Evolutionary conservation across 2,329 filamentous ascomycete genomes (phyloP).

Genomic region (Colletotrichum filicis): DNA sequence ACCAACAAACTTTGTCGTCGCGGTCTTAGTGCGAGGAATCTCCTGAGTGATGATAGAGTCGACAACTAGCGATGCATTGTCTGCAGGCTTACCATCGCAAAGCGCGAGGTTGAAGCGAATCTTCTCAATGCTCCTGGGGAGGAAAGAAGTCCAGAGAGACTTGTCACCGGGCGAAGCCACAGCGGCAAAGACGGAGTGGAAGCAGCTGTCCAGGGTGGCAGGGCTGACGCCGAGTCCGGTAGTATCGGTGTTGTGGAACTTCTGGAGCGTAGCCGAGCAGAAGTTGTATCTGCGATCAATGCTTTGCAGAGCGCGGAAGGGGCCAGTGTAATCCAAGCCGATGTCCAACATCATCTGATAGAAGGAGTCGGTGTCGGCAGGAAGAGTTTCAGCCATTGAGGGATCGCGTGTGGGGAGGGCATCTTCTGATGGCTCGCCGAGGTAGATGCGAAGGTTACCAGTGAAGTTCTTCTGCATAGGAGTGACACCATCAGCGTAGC

Average conservation of each 20-base stretch:
- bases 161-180: conserved; percentile 46
- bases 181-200: conserved; percentile 48
- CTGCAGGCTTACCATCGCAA: conserved; percentile 12
- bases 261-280: conserved; percentile 33
- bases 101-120: conserved; percentile 34
- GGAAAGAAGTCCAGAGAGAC: conserved; percentile 44
- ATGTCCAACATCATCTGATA: conserved; percentile 36
- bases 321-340: conserved; percentile 37
- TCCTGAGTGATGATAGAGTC: conserved; percentile 46
- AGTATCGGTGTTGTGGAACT: conserved; percentile 40
- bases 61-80: conserved; percentile 39
- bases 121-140: conserved; percentile 43
- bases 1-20: conserved; percentile 45
- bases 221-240: conserved; percentile 45
- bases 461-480: conserved; percentile 36
- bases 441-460: conserved; percentile 36
- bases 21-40: conserved; percentile 37
- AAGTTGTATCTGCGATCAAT: conserved; percentile 35
- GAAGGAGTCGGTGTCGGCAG: conserved; percentile 37
- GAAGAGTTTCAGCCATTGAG: conserved; percentile 33
- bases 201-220: conserved; percentile 45
- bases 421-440: conserved; percentile 36
- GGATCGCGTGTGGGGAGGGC: conserved; percentile 34
- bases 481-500: conserved; percentile 28
- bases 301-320: conserved; percentile 35